Evolutionary conservation across 2,329 filamentous ascomycete genomes (phyloP), one percentile per base, ranked within the genome.

Genomic region (Microthyrium microscopicum): DNA sequence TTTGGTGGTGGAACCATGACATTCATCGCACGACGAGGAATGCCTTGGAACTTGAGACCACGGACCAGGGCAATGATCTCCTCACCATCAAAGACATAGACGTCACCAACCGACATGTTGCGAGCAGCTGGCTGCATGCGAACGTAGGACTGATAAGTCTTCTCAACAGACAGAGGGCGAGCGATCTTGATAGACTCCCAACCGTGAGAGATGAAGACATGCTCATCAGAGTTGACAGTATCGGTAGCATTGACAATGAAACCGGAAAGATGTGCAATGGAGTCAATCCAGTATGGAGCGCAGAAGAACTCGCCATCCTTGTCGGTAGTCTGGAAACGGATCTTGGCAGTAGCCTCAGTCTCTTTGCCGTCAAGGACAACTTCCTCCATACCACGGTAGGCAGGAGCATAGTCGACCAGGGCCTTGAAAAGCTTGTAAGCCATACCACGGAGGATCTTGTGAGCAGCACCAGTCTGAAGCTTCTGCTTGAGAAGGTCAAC

Each of bases 391-490:
- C 64, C 66, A 34, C 65, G 61, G 50, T 67, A 72, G 44, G 62
- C 66, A 37, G 61, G 57, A 37, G 64, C 60, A 42, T 72, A 72
- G 31, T 62, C 63, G 24, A 71, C 68, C 20, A 71, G 55, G 34
- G 64, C 60, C 46, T 65, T 65, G 56, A 71, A 71, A 33, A 77
- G 65, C 56, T 84, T 85, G 65, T 89, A 89, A 11, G 77, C 75
- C 58, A 84, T 70, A 21, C 77, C 77, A 18, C 77, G 72, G 31
- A 77, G 69, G 40, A 84, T 68, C 55, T 79, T 77, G 50, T 78
- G 77, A 19, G 77, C 76, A 36, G 68, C 66, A 25, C 77, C 77
- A 21, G 61, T 64, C 44, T 68, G 57, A 35, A 77, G 74, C 38
- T 71, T 75, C 40, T 68, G 64, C 45, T 72, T 69, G 48, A 87